Evolutionary conservation across 345 rosid species (phyloP), one percentile per base, ranked within the genome.

Genomic region (Diplotaxis tenuifolia): DNA sequence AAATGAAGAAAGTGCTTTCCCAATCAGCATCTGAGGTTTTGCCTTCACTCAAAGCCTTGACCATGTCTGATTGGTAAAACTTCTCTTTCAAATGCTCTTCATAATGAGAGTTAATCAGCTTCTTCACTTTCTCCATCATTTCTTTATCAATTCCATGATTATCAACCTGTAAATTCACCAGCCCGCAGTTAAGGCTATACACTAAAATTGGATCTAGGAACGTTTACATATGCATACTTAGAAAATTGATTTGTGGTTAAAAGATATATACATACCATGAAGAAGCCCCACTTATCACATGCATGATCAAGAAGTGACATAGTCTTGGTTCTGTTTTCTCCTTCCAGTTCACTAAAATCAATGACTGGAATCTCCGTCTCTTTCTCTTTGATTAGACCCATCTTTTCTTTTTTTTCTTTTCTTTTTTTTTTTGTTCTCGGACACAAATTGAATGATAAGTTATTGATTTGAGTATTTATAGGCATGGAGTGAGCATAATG

Each of bases 231-330:
- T 55, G 15, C n/a, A 23, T 25, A 16, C 4, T 1, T 25, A 38
- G 45, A 31, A 34, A 38, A 15, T 18, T 63, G 8, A 22, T 22
- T 54, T 54, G 15, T 53, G 62, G 21, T 63, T 53, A 25, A 62
- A n/a, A 63, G 29, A 64, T 52, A 34, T 22, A 61, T 57, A 54
- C 71, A 70, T 25, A 92, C 96, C 98, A 82, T 85, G 75, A 90
- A 86, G 85, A 82, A 90, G 18, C 98, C 96, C 92, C 91, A 88
- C 69, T 90, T 84, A 82, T 86, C 88, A 66, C 96, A 90, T 64
- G 95, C 98, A 72, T 88, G 82, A 19, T 88, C 87, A 66, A 93
- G 93, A 73, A 68, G 76, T 11, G 88, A 83, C 94, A 88, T 82
- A 10, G 85, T 85, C 63, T 84, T 77, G 86, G 78, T 73, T 76